Conservation (phyloP, 306 rosid species). For the Vigna unguiculata region DNA sequence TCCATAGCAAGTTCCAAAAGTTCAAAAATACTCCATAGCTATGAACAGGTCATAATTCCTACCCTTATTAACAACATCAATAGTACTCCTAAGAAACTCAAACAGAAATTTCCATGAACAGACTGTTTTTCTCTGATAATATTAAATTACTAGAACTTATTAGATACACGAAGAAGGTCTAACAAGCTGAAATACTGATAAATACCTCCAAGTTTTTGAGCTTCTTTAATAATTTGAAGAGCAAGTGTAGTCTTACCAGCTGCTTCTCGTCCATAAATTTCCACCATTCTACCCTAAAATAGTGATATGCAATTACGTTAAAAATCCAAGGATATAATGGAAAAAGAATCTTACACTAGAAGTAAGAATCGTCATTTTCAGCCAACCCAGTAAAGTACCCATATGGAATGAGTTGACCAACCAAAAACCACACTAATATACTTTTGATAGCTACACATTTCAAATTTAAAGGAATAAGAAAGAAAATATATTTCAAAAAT, state of each 20-base stretch:
- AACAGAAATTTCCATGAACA: conserved; percentile 6
- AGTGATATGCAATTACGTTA: conserved; percentile 7
- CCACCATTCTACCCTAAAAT: conserved; percentile 86
- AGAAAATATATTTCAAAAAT: neutral
- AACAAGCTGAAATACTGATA: conserved; percentile 4
- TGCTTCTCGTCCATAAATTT: conserved; percentile 88
- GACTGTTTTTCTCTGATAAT: neutral
- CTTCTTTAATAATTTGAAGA: conserved; percentile 84
- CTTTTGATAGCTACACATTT: conserved; percentile 9
- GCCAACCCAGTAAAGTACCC: neutral
- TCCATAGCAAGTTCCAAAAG: neutral
- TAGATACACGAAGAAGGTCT: conserved; percentile 22
- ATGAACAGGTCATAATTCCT: conserved; percentile 26
- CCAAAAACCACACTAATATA: conserved; percentile 35
- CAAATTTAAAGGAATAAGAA: conserved; percentile 3
- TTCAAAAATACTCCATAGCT: neutral
- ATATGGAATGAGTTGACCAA: conserved; percentile 14
- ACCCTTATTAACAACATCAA: neutral
- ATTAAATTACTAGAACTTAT: conserved; percentile 23
- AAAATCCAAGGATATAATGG: conserved; percentile 22
- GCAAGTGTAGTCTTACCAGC: conserved; percentile 94
- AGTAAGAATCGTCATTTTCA: conserved; percentile 26
- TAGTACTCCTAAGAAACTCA: conserved; percentile 15
- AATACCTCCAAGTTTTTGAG: conserved; percentile 90
- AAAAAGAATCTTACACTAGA: conserved; percentile 9